Evolutionary conservation across 768 basidiomycete species (phyloP), one percentile per base, ranked within the genome.

Genomic region (Symmetrospora coprosmae): DNA sequence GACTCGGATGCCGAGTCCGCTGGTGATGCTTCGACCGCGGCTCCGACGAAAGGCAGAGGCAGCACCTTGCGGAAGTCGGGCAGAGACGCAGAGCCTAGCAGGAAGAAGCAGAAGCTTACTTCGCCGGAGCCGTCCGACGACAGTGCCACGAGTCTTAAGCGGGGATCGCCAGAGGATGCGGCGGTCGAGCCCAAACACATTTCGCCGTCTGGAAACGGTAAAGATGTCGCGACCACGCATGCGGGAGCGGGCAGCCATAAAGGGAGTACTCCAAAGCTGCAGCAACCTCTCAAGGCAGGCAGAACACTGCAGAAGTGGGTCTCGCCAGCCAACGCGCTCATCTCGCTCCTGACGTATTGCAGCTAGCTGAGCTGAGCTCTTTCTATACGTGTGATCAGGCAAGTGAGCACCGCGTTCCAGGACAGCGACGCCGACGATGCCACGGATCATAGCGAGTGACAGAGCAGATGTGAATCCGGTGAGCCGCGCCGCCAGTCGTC

Each of bases 191-290:
- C n/a, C n/a, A n/a, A n/a, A n/a, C n/a, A n/a, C n/a, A n/a, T n/a
- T n/a, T 40, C 11, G 25, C 33, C n/a, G 31, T 19, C 35, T 4
- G 14, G n/a, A 13, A 16, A 33, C 50, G n/a, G 5, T 13, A 46
- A 11, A n/a, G 4, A 19, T 13, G 30, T 37, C 30, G 31, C 30
- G 13, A 23, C 27, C 11, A 46, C 45, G 27, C 9, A 9, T 11
- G 9, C 27, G 21, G 9, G n/a, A 46, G 11, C 21, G n/a, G 45
- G 11, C 45, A 11, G 23, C 48, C 30, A 13, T 41, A n/a, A 58
- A 43, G 41, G 13, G 46, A 58, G 30, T 45, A 58, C n/a, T 43
- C 41, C 8, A 58, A 58, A 34, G 55, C 55, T 58, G 55, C 55
- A 16, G 55, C 28, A 30, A 25, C 38, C 4, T 30, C 43, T 4